phyloP scores from a whole-genome alignment of 2,329 filamentous ascomycete species.

The Coleophoma crateriformis region DNA sequence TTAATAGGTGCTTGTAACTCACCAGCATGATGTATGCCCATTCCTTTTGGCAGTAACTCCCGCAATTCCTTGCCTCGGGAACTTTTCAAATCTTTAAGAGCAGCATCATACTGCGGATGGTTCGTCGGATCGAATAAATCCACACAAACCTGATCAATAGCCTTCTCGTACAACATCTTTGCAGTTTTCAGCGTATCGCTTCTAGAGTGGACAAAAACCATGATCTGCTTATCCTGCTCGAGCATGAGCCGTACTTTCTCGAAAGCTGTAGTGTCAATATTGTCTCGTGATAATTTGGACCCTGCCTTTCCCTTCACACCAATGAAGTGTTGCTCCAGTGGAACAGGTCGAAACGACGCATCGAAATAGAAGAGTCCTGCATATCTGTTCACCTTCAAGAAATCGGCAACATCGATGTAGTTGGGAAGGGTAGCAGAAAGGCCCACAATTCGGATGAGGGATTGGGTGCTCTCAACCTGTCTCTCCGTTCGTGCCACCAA shows the following conservation, averaged over 20 bases:
- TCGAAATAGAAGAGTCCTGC: constrained; percentile 97
- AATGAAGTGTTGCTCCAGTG: constrained; percentile 94
- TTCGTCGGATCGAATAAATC: constrained; percentile 78
- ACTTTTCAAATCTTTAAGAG: constrained; percentile 76
- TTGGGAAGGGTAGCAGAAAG: constrained; percentile 95
- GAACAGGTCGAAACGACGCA: constrained; percentile 89
- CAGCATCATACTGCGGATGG: constrained; percentile 76
- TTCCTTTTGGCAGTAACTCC: constrained; percentile 82
- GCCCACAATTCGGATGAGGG: constrained; percentile 90
- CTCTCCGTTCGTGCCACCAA: constrained; percentile 91
- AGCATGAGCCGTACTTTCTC: constrained; percentile 96
- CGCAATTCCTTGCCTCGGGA: constrained; percentile 83
- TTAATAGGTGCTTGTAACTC: no score
- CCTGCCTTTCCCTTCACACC: constrained; percentile 90
- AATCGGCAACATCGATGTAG: constrained; percentile 94
- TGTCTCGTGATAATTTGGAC: constrained; percentile 76
- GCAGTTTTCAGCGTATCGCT: constrained; percentile 91
- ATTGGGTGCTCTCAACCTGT: constrained; percentile 97
- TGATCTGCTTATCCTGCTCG: constrained; percentile 86
- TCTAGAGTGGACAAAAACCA: constrained; percentile 98
- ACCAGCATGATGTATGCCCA: constrained; percentile 89
- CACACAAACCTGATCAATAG: constrained; percentile 69
- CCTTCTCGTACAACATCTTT: constrained; percentile 80
- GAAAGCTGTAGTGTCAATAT: constrained; percentile 80
- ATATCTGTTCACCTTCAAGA: constrained; percentile 90